phyloP scores from a whole-genome alignment of 2,329 filamentous ascomycete genomes.

The Fusarium chaquense region DNA sequence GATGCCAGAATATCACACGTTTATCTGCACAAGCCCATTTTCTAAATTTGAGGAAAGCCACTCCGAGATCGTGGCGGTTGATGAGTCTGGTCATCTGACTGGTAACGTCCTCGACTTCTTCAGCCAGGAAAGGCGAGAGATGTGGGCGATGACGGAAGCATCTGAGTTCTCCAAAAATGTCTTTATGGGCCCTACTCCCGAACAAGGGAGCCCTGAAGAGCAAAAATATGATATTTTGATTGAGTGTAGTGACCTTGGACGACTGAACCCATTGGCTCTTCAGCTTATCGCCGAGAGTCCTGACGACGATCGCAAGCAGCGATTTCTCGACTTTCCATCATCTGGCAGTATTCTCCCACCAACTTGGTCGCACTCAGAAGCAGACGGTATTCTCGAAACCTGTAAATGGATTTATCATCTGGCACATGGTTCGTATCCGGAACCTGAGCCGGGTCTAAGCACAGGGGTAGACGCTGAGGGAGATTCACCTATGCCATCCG shows the following conservation, averaged over 20 bases:
- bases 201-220: constrained; percentile 70
- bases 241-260: constrained; percentile 87
- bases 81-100: constrained; percentile 77
- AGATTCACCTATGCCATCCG: constrained; percentile 44
- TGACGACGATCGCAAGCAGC: constrained; percentile 55
- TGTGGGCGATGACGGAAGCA: constrained; percentile 91
- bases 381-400: constrained; percentile 85
- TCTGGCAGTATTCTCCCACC: constrained; percentile 93
- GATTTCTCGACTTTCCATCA: constrained; percentile 81
- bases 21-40: constrained; percentile 76
- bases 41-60: constrained; percentile 77
- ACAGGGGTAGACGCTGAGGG: constrained; percentile 48
- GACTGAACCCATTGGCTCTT: constrained; percentile 77
- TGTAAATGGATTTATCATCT: constrained; percentile 92
- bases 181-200: constrained; percentile 89
- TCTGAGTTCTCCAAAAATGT: constrained; percentile 92
- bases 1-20: constrained; percentile 83
- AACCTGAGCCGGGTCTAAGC: constrained; percentile 54
- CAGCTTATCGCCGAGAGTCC: constrained; percentile 70
- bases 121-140: constrained; percentile 88
- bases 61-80: constrained; percentile 78
- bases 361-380: constrained; percentile 84
- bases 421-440: constrained; percentile 71
- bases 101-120: constrained; percentile 89
- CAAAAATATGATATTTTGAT: constrained; percentile 85